These are phyloP conservation scores for Vitis rotundifolia DNA, from an alignment of 164 flowering plant species.

Conservation along the genomic window DNA sequence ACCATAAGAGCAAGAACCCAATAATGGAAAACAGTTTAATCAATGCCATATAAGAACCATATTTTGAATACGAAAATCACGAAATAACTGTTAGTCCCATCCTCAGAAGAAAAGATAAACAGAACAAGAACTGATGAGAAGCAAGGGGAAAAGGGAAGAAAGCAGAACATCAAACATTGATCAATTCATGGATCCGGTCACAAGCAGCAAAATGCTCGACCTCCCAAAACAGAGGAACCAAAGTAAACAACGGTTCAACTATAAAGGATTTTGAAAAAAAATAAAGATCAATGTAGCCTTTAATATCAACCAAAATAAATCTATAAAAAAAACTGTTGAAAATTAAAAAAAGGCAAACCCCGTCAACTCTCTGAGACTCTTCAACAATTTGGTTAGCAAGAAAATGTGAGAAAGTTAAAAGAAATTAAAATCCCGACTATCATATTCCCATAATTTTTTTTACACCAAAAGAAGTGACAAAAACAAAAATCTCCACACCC, in stretches of 20 bases:
- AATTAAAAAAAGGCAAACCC: not conserved
- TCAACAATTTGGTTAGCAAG: not conserved
- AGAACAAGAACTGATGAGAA: not conserved
- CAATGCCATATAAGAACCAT: not conserved
- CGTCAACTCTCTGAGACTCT: not conserved
- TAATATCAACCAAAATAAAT: not conserved
- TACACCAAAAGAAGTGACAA: too few relatives aligned
- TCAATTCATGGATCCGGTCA: not conserved
- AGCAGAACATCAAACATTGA: not conserved
- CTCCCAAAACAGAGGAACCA: not conserved
- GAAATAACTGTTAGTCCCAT: not conserved
- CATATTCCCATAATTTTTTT: not conserved
- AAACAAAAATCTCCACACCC: too few relatives aligned
- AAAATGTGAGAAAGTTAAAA: not conserved
- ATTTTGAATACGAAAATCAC: not conserved
- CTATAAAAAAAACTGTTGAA: not conserved
- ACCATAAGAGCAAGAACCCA: conserved; percentile 1
- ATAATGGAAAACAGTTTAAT: not conserved
- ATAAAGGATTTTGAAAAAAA: not conserved
- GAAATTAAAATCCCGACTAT: not conserved
- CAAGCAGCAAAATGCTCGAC: not conserved
- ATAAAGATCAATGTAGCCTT: conserved; percentile 7
- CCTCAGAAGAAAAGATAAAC: not conserved
- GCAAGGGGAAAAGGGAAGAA: not conserved
- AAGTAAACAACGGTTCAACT: too few relatives aligned